A percentile compares a stretch with the other conserved stretches of the same genome.
phyloP scores from a whole-genome alignment of 106 monocot genomes.

The Apostasia ramifera region DNA sequence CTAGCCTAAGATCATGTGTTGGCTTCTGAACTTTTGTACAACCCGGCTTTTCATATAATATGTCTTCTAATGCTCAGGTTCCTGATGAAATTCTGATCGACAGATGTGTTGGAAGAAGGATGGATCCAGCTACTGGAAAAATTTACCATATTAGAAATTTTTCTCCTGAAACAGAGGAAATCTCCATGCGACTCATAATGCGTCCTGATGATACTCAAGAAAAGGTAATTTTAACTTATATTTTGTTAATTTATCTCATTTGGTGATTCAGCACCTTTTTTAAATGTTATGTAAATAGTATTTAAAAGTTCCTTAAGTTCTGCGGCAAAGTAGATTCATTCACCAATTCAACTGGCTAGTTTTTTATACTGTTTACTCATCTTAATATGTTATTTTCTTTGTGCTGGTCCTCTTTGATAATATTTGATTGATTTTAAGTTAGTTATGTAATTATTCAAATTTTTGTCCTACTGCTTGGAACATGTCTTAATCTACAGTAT shows the following conservation, averaged over 20 bases:
- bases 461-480: too few species aligned
- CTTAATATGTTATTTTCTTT: too few species aligned
- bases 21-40: slow-evolving; percentile 3
- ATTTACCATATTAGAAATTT: slow-evolving; percentile 85
- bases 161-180: slow-evolving; percentile 85
- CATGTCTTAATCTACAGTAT: too few species aligned
- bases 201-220: slow-evolving; percentile 80
- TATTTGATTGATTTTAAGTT: too few species aligned
- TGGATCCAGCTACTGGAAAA: slow-evolving; percentile 86
- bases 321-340: too few species aligned
- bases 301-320: too few species aligned
- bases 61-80: slow-evolving; percentile 58
- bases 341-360: too few species aligned
- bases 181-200: slow-evolving; percentile 59
- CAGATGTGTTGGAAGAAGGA: slow-evolving; percentile 94
- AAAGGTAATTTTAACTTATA: slow-evolving; percentile 42
- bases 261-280: too few species aligned
- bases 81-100: slow-evolving; percentile 92
- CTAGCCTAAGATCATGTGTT: background rate
- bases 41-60: slow-evolving; percentile 11
- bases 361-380: too few species aligned
- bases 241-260: background rate
- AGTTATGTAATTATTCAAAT: too few species aligned
- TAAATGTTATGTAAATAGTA: too few species aligned
- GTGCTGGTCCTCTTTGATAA: too few species aligned